phyloP scores from a whole-genome alignment of 1,139 yeast genomes.

The Starmera stellimalicola region DNA sequence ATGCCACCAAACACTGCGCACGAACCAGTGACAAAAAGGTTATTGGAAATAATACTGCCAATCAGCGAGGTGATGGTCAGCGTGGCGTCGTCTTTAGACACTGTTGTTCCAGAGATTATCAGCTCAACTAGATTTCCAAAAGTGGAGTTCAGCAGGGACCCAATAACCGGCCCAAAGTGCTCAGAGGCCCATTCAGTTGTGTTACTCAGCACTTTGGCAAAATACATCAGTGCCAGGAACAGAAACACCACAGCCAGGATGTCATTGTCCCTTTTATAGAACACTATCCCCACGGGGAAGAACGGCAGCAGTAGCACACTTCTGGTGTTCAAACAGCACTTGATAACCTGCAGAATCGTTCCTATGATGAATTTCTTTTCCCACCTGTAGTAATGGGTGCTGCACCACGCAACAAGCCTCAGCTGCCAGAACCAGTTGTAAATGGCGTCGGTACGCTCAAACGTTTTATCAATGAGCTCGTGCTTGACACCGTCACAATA shows the following conservation, averaged over 20 bases:
- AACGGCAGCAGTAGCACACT: slow-evolving; percentile 12
- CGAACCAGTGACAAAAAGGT: slow-evolving; percentile 15
- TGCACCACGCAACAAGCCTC: slow-evolving; percentile 3
- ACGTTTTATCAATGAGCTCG: slow-evolving; percentile 10
- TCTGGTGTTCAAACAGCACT: slow-evolving; percentile 12
- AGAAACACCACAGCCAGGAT: slow-evolving; percentile 15
- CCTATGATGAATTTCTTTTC: slow-evolving; percentile 10
- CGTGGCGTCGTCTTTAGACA: slow-evolving; percentile 17
- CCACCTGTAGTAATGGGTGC: slow-evolving; percentile 7
- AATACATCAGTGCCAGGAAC: slow-evolving; percentile 16
- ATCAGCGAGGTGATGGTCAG: slow-evolving; percentile 20
- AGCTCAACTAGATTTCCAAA: slow-evolving; percentile 71
- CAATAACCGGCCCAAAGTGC: slow-evolving; percentile 47
- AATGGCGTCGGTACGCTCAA: slow-evolving; percentile 9
- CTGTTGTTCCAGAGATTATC: slow-evolving; percentile 18
- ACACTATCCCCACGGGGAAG: slow-evolving; percentile 16
- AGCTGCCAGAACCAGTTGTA: slow-evolving; percentile 11
- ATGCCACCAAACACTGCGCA: slow-evolving; percentile 17
- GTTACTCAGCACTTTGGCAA: slow-evolving; percentile 16
- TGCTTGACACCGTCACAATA: slow-evolving; percentile 10
- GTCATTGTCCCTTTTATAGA: slow-evolving; percentile 8
- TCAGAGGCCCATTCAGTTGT: slow-evolving; percentile 16
- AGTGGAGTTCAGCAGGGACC: slow-evolving; percentile 89
- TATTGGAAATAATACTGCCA: slow-evolving; percentile 16
- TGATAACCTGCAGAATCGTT: slow-evolving; percentile 9